Evolutionary conservation across 495 filamentous ascomycete genomes (phyloP).

Genomic region (Penicillium egyptiacum): DNA sequence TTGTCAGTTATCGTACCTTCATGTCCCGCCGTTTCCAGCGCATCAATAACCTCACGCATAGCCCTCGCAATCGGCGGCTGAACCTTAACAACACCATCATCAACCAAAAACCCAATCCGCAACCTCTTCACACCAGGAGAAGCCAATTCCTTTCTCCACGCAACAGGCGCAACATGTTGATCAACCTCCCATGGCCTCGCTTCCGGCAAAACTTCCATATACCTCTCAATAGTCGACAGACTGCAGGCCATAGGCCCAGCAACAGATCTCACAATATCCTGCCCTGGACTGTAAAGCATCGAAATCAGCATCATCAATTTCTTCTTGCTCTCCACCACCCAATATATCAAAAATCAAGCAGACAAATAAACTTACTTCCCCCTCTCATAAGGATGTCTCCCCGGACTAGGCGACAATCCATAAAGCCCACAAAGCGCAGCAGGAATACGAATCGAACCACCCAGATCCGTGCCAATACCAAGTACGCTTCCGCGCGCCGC

Average conservation of each 20-base stretch:
- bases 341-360: not conserved
- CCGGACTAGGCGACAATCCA: constrained; percentile 61
- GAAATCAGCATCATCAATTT: constrained; percentile 1
- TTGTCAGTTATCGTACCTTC: constrained; percentile 34
- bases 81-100: constrained; percentile 55
- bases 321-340: too few species aligned
- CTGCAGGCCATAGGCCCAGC: constrained; percentile 32
- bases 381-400: constrained; percentile 54
- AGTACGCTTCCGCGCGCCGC: constrained; percentile 57
- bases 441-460: constrained; percentile 64
- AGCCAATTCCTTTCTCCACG: constrained; percentile 42
- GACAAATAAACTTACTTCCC: constrained; percentile 37
- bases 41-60: constrained; percentile 41
- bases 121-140: constrained; percentile 32
- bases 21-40: constrained; percentile 45
- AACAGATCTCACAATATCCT: constrained; percentile 35
- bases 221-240: constrained; percentile 30
- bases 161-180: constrained; percentile 41
- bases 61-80: constrained; percentile 54
- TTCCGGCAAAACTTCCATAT: constrained; percentile 33
- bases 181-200: constrained; percentile 34
- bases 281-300: constrained; percentile 23
- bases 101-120: constrained; percentile 52
- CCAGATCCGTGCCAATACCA: constrained; percentile 70
- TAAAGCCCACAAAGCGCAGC: constrained; percentile 65